Evolutionary conservation across 1,139 yeast genomes (phyloP), one percentile per base, ranked within the genome.

Genomic region (Lodderomyces pseudojiufengensis): DNA sequence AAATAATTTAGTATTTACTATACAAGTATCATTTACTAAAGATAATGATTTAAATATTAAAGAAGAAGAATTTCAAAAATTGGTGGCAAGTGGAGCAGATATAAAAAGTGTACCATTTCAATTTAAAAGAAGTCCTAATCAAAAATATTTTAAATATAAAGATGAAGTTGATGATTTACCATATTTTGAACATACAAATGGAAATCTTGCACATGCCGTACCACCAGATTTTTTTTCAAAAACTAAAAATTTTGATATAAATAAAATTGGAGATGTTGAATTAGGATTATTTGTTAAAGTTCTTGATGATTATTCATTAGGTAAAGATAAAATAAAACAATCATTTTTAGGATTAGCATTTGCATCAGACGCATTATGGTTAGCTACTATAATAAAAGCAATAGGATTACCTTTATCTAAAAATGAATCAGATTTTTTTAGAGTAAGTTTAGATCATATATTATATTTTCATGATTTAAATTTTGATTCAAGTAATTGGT

Each of bases 401-500:
- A 29, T 63, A 23, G 71, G 71, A 3, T 39, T 57, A 16, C 54
- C 61, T 1, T 41, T 56, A 24, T 48, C 46, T 24, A 39, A 40
- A 31, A 39, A 26, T 33, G 49, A 36, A 27, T 38, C 43, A 6
- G 39, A 44, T 30, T 66, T 61, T 46, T 63, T 60, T 51, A 54
- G 70, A 34, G 73, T 69, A 2, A 61, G 68, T 35, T 57, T 69
- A 48, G 73, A 68, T 46, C 73, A 68, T 42, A 40, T 63, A n/a
- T 48, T 67, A 15, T 63, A 54, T 43, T 61, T 57, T 50, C 73
- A 68, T 41, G 70, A 63, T 37, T 42, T 40, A 2, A 55, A 62
- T 36, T 64, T 53, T 32, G 65, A 65, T 45, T 59, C 70, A 3
- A 60, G 64, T 23, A 52, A 57, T 16, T 68, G 73, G 71, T 43